phyloP scores from a whole-genome alignment of 208 protist species.

The Acanthamoeba healyi region DNA sequence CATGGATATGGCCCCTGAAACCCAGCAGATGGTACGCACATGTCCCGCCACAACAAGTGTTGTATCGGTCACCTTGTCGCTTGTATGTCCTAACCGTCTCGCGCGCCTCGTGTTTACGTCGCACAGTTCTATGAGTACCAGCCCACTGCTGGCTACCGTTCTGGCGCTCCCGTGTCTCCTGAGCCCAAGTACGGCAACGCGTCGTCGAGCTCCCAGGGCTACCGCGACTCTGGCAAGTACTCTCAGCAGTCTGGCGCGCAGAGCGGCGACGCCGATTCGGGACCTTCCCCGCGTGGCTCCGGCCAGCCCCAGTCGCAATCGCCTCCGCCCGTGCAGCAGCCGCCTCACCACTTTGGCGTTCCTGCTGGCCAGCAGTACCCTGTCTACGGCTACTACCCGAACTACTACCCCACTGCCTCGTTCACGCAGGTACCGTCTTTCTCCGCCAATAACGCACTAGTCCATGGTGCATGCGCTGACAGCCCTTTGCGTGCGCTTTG shows the following conservation, averaged over 20 bases:
- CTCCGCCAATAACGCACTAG: not conserved
- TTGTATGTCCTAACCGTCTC: not conserved
- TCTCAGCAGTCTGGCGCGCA: not conserved
- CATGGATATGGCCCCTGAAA: slow-evolving; percentile 16
- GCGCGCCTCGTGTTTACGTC: too few species aligned
- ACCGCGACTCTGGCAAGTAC: slow-evolving; percentile 23
- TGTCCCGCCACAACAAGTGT: too few species aligned
- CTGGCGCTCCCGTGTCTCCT: not conserved
- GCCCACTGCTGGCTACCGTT: not conserved
- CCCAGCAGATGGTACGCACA: not conserved
- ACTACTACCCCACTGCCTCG: not conserved
- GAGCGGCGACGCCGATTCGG: not conserved
- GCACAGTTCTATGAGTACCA: slow-evolving; percentile 1
- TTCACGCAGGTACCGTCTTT: not conserved
- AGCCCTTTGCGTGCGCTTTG: too few species aligned
- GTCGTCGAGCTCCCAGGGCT: not conserved
- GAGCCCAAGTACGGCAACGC: slow-evolving; percentile 30
- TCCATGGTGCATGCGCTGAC: not conserved
- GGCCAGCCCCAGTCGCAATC: slow-evolving; percentile 16
- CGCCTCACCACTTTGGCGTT: not conserved
- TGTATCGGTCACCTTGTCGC: not conserved
- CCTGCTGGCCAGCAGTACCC: not conserved
- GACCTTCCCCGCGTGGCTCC: not conserved
- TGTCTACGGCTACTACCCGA: slow-evolving; percentile 12
- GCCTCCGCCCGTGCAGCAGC: slow-evolving; percentile 7